Base-by-base conservation (phyloP, 2,329 filamentous ascomycete species). In the Aspergillus sp. region DNA sequence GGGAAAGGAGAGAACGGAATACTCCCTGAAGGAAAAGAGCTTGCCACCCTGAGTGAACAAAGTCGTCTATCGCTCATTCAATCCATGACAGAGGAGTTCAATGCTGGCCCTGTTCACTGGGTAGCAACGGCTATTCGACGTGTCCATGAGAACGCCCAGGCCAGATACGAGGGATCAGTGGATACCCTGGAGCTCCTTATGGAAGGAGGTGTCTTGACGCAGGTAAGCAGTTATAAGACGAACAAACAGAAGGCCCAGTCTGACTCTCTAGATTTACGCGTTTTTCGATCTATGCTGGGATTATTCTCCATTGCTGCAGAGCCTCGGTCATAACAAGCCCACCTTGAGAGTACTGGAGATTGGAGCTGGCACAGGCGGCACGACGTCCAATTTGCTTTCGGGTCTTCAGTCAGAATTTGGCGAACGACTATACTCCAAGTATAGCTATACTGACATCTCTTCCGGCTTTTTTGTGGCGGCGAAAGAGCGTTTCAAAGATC, bases 361-460 rank as follows among this genome's bases (percentile, higher is more conserved):
- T 2, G 58, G 61, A 1, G 56, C 56, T 20, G 57, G 62, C 1
- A 61, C 62, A 1, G 62, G 60, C 0, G 52, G 51, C 16, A 49
- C 52, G 0, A 63, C 61, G 6, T 36, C 52, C 7, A 29, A 29
- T 6, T 31, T 55, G 16, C 49, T 63, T 10, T n/a, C 55, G 3
- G 52, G 36, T 1, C 51, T 63, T 1, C 52, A 52, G 12, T 18
- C 54, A 1, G 32, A 36, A 0, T 36, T 49, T n/a, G 55, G 54
- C 0, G 52, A 26, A 20, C 54, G 56, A 4, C 26, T 61, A 1
- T 63, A 61, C 14, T 56, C 55, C 5, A 50, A 45, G 6, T 73
- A 72, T 47, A 71, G 65, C 0, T 75, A 72, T 53, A 73, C 70
- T 0, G 73, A 75, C 50, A 67, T 74, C n/a, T 72, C 70, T 0